Percentiles rank a stretch among this genome's conserved stretches.
Evolutionary conservation across 2,329 filamentous ascomycete genomes (phyloP).

Genomic region (Plectosphaerella cucumerina): DNA sequence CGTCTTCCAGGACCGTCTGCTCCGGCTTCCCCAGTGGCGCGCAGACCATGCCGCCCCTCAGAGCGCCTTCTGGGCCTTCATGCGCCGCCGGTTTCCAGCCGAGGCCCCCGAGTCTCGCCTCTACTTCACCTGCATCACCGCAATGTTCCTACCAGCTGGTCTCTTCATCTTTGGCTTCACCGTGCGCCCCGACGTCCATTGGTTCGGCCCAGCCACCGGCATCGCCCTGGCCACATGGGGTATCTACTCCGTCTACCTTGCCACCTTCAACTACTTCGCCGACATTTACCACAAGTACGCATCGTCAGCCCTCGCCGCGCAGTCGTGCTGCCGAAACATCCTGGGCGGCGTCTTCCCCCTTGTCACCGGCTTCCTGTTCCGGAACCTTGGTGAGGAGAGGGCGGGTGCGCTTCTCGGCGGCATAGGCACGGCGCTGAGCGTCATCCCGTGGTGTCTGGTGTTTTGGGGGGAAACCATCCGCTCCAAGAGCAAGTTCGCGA

Average conservation of each 20-base stretch:
- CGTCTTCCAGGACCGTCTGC: slow-evolving; percentile 67
- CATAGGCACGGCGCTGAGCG: slow-evolving; percentile 62
- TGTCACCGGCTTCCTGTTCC: slow-evolving; percentile 70
- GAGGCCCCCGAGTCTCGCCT: slow-evolving; percentile 71
- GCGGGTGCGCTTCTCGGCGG: slow-evolving; percentile 75
- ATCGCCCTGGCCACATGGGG: slow-evolving; percentile 76
- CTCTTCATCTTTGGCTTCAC: slow-evolving; percentile 80
- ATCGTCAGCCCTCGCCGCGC: slow-evolving; percentile 79
- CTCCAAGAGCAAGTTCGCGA: slow-evolving; percentile 71
- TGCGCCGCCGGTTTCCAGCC: slow-evolving; percentile 41
- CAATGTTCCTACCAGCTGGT: slow-evolving; percentile 70
- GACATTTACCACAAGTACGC: slow-evolving; percentile 85
- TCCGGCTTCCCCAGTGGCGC: slow-evolving; percentile 40
- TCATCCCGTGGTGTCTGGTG: slow-evolving; percentile 84
- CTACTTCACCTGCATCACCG: slow-evolving; percentile 78
- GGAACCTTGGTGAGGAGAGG: slow-evolving; percentile 62
- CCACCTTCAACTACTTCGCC: slow-evolving; percentile 89
- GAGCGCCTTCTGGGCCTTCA: slow-evolving; percentile 36
- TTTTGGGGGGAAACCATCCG: slow-evolving; percentile 76
- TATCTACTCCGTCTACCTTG: slow-evolving; percentile 81
- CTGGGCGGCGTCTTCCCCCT: slow-evolving; percentile 78
- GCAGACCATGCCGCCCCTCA: slow-evolving; percentile 15
- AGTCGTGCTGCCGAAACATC: slow-evolving; percentile 82
- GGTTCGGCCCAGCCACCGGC: slow-evolving; percentile 68
- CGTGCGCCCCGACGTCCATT: slow-evolving; percentile 56